Evolutionary conservation across 1,139 yeast genomes (phyloP), one percentile per base, ranked within the genome.

Genomic region (Ogataea hybrid): DNA sequence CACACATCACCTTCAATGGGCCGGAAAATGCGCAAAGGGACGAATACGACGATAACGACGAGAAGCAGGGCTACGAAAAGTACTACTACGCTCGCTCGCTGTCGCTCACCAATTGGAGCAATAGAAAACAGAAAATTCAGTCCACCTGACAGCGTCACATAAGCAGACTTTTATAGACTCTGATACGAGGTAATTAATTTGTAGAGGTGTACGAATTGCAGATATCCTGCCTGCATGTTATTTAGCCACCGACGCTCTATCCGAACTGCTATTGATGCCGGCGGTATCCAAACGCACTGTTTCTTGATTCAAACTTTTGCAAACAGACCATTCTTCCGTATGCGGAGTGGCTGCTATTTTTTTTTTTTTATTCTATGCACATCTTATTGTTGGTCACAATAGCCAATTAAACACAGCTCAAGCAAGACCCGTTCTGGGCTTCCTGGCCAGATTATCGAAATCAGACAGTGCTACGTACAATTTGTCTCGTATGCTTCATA

Each of bases 1-100:
- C 58, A 2, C 40, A 42, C 21, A 48, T 52, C 35, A 50, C 55
- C 7, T 54, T 54, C 43, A 49, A 46, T 28, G 58, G 58, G 11
- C 45, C 41, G 8, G 54, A 50, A 36, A 44, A 46, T 25, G 39
- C 50, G 10, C 47, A 49, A 23, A 46, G 45, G 22, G 53, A 47
- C 34, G 46, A 47, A 17, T 53, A 49, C 34, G 57, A 53, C 35
- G 53, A 53, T 45, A 45, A 53, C 28, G 50, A 53, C 41, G 48
- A 50, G 25, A 51, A 42, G 28, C 48, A 47, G 36, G 57, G 57
- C 18, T 51, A 51, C 37, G 53, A 50, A 25, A 47, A 43, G 42
- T 50, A 49, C 28, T 53, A 51, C 37, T 53, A 53, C 32, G 54
- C 47, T 18, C 49, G 56, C 35, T 50, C 57, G 7, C 35, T 52